These are phyloP conservation scores for Scalesia atractyloides DNA, from an alignment of 129 eudicot species.

Conservation along the genomic window DNA sequence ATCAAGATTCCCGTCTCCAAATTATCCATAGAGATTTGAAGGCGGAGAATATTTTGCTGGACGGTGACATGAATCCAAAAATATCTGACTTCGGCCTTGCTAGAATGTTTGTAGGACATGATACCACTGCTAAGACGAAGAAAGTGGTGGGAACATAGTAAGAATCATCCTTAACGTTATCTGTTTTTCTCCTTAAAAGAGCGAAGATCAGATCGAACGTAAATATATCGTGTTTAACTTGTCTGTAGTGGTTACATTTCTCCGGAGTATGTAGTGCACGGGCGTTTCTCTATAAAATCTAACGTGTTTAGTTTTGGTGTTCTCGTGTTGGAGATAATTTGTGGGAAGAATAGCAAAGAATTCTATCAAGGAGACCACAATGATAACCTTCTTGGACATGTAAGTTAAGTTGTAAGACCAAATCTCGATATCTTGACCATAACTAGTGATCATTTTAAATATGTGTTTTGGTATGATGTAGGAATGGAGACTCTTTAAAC, in stretches of 20 bases:
- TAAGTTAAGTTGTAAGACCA: slow-evolving; percentile 24
- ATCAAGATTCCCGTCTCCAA: slow-evolving; percentile 49
- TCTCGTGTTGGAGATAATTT: slow-evolving; percentile 29
- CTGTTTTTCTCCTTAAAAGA: not conserved
- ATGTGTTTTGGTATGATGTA: slow-evolving; percentile 11
- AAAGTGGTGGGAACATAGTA: slow-evolving; percentile 52
- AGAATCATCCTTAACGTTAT: slow-evolving; percentile 14
- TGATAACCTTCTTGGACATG: slow-evolving; percentile 56
- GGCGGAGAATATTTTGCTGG: slow-evolving; percentile 42
- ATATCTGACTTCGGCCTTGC: slow-evolving; percentile 59
- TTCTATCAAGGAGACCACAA: slow-evolving; percentile 26
- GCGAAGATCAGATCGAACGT: not conserved
- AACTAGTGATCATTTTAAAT: not conserved
- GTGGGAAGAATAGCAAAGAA: slow-evolving; percentile 35
- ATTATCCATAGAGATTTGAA: slow-evolving; percentile 54
- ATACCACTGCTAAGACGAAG: slow-evolving; percentile 24
- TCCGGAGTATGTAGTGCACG: slow-evolving; percentile 38
- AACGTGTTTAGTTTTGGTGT: slow-evolving; percentile 41
- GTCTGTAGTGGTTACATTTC: slow-evolving; percentile 32
- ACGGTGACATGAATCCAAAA: slow-evolving; percentile 47
- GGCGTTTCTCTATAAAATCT: slow-evolving; percentile 34
- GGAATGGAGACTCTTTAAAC: slow-evolving; percentile 35
- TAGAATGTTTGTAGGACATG: slow-evolving; percentile 32
- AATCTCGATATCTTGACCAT: not conserved
- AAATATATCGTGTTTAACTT: not conserved